Base-by-base conservation (phyloP, 2,329 filamentous ascomycete species). In the Chaetomiaceae sp. region DNA sequence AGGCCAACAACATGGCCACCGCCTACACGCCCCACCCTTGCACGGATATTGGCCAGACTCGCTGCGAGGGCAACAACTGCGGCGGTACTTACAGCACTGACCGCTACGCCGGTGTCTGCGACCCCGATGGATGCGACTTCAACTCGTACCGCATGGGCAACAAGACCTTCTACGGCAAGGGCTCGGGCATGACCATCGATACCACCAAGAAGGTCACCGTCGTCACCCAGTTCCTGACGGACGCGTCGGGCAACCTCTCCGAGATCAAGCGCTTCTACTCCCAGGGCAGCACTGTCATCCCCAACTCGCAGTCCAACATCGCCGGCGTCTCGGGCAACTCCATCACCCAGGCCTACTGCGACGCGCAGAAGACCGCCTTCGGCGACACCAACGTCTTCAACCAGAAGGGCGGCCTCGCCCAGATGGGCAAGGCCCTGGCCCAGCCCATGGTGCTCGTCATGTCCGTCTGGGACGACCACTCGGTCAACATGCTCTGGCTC, bases 401-500 rank as follows among this genome's bases (percentile, higher is more conserved):
- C 33, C 50, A 60, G 34, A 71, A 76, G 52, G 82, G 81, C 47
- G 83, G 81, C 17, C 61, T 84, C 48, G 61, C 64, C n/a, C 63
- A 65, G 29, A 83, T 85, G 75, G 72, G 72, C 52, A 58, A 66
- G 47, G 68, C 67, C 33, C 57, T 73, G 36, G 56, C 60, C 38
- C 52, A 57, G 10, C 61, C 62, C 56, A 73, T 73, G 71, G 71
- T 74, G 26, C 68, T 74, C 24, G 71, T 73, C 56, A 64, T 74
- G 62, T 71, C 68, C 43, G 57, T 74, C 50, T 82, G 79, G 79
- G 78, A 84, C 60, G 83, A 86, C 67, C 76, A 85, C 65, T 65
- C 75, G 49, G 68, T 76, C 59, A 74, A 83, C 67, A 87, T 88
- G 83, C 75, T 84, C 58, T 88, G 84, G 84, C 76, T 88, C 57